These are phyloP conservation scores for Erodium moschatum DNA, from an alignment of 441 rosid genomes.

Conservation along the genomic window DNA sequence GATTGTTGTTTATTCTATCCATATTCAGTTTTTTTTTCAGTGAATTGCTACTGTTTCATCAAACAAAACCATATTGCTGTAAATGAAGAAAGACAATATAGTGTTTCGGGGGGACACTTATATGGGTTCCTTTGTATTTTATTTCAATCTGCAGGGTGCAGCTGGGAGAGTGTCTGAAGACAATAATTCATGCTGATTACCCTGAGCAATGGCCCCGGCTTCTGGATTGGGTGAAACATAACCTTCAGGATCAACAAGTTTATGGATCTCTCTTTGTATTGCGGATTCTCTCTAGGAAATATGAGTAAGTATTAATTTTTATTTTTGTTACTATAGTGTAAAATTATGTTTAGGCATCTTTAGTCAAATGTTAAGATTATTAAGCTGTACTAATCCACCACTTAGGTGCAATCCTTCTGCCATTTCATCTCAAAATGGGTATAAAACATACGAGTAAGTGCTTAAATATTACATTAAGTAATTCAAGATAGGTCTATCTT, in stretches of 20 bases:
- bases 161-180: slow-evolving; percentile 91
- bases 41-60: background rate
- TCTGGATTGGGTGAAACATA: slow-evolving; percentile 77
- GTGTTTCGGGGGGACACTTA: no score
- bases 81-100: no score
- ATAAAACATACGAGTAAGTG: slow-evolving; percentile 1
- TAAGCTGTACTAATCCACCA: background rate
- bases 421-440: slow-evolving; percentile 3
- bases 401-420: background rate
- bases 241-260: slow-evolving; percentile 78
- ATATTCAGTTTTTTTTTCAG: background rate
- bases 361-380: background rate
- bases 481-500: background rate
- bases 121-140: background rate
- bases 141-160: slow-evolving; percentile 49
- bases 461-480: background rate
- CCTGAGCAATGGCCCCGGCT: slow-evolving; percentile 94
- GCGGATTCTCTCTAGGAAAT: slow-evolving; percentile 84
- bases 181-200: slow-evolving; percentile 82
- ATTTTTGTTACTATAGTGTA: background rate
- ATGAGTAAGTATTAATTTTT: slow-evolving; percentile 48
- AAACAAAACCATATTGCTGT: background rate
- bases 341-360: background rate
- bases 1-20: no score
- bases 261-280: slow-evolving; percentile 76